Base-by-base conservation (phyloP, 2,329 filamentous ascomycete genomes). In the Phaeosphaeria sp. region DNA sequence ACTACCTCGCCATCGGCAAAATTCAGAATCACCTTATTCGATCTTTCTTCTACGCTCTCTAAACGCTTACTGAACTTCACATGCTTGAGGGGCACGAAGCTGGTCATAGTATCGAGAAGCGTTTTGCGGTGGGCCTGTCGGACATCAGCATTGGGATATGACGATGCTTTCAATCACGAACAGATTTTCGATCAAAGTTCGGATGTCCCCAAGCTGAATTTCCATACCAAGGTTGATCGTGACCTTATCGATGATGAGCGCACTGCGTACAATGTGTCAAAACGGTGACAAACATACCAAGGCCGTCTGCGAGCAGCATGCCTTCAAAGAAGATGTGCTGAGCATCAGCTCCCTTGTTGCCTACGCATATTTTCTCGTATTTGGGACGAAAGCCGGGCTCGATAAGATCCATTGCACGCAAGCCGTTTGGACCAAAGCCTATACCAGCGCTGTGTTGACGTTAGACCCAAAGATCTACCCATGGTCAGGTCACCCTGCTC, bases 91-190 rank as follows among this genome's bases (percentile, higher is more conserved):
- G 61, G 63, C 18, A 75, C 79, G 67, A 73, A 79, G 80, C 60
- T 84, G 76, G 63, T 84, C 77, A 82, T 77, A 44, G 80, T 77
- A 33, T 80, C 75, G 13, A 82, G 65, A 46, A 82, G 61, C 49
- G 77, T 77, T 49, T 72, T 78, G 25, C 79, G 69, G 57, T 81
- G 79, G 13, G 78, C 79, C 45, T 48, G n/a, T 24, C n/a, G 11
- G 45, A 27, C n/a, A 20, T 48, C n/a, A 48, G 45, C 11, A 24
- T 18, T 21, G 18, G 18, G 2, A 27, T 3, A 48, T 33, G 17
- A 1, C 21, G 18, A 17, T 33, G 6, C 17, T 8, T 9, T 17
- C 13, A 27, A 15, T 47, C 6, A 56, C 24, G 49, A 63, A 7
- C 57, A 22, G 57, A 59, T 53, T 59, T 59, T 13, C 57, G 57